Base-by-base conservation (phyloP, 768 basidiomycete species). In the Auricularia sp. region DNA sequence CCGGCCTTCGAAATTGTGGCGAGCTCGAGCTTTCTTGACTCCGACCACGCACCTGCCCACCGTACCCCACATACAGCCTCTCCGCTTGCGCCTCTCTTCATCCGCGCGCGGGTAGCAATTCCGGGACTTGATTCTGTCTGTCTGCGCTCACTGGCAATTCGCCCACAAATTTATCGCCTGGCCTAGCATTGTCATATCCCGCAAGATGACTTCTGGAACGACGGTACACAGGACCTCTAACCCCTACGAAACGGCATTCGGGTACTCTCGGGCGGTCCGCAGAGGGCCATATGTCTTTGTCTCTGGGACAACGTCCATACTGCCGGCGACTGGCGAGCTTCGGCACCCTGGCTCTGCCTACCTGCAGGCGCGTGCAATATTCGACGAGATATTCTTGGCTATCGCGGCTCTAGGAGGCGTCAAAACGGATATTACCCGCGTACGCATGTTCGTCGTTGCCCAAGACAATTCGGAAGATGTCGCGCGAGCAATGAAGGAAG, bases 241-340 rank as follows among this genome's bases (percentile, higher is more conserved):
- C 70, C 82, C 82, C 4, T 85, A 81, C 70, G 82, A 85, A 69
- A 68, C 69, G 14, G 68, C 75, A 64, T 83, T 82, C 65, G 82
- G 82, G 0, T 83, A 83, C 71, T 82, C 81, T 36, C 74, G 82
- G 65, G 82, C 81, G 6, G 75, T 83, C 34, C 80, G 81, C 14
- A 77, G 78, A 63, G 83, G 83, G 0, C 79, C 80, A 3, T 81
- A 79, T 74, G 79, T 83, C 69, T 80, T 80, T 70, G 78, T 83
- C 37, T 83, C 82, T 10, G 83, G 82, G 3, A 83, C 82, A 16
- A 83, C 82, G 2, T 78, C 81, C 37, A 76, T 80, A 72, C 77
- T 79, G 65, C 73, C 79, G 18, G 64, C 69, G 18, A 77, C 77
- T 5, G 78, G 78, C 33, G 66, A 68, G 39, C 69, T 83, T 39